Base-by-base conservation (phyloP, 805 yeast genomes). In the Saccharomycopsis oosterbeekiorum region DNA sequence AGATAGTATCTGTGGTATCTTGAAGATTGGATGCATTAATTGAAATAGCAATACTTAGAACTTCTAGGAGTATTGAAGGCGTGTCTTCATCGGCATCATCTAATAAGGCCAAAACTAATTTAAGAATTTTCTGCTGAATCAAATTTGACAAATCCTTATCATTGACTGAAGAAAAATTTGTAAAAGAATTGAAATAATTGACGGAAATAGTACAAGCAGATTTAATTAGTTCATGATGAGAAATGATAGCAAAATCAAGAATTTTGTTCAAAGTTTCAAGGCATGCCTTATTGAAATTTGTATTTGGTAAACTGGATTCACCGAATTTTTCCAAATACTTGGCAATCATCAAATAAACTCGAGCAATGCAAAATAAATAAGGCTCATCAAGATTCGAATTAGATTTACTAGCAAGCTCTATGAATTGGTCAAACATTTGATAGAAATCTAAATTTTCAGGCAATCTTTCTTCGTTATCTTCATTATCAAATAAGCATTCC, bases 51-150 rank as follows among this genome's bases (percentile, higher is more conserved):
- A 79, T 76, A 0, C 84, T 77, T n/a, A 88, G 71, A 0, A 87
- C 80, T 69, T 91, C 97, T 12, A 88, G 78, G 51, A 92, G 71
- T 56, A 87, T 77, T 1, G 91, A 81, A 41, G 88, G 83, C 0
- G 96, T 81, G 67, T 92, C 98, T 55, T 89, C 97, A 55, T 84
- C 88, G 0, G 94, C 81, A 0, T 82, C 86, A 1, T 78, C 80
- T 2, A 80, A 68, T 10, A 93, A 70, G 1, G 78, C 70, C 2
- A 70, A 68, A 11, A 84, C 77, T 0, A 82, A 64, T 1, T 65
- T 55, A 42, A 81, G 68, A 11, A 76, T 65, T 2, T 65, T 64
- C 6, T 62, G 41, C 37, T 66, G 65, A 36, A 69, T 66, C 8
- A 60, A 55, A 15, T 60, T 63, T 5, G 62, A 41, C 57, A 19